phyloP scores from a whole-genome alignment of 208 protist genomes.

The Crithidia sp. region DNA sequence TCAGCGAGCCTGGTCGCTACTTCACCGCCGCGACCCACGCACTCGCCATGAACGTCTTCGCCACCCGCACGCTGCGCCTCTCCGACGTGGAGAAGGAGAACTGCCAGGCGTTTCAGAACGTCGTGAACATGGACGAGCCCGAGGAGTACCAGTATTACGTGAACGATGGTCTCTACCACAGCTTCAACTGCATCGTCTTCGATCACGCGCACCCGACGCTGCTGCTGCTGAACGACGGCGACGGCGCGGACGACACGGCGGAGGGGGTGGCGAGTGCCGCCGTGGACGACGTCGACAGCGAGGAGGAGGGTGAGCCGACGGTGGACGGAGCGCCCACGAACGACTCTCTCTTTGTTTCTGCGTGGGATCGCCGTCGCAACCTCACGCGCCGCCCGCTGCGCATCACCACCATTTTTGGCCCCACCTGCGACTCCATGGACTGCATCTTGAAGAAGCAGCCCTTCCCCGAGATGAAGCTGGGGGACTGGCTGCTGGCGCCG shows the following conservation, averaged over 20 bases:
- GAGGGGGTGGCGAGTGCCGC: neutral
- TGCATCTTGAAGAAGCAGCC: conserved; percentile 68
- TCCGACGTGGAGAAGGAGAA: conserved; percentile 36
- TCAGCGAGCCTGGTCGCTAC: conserved; percentile 86
- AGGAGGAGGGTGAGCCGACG: conserved; percentile 28
- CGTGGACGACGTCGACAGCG: neutral
- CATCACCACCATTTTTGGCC: conserved; percentile 81
- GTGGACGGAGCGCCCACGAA: conserved; percentile 13
- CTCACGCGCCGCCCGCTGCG: conserved; percentile 39
- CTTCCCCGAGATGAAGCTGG: conserved; percentile 78
- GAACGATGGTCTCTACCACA: conserved; percentile 87
- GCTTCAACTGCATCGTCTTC: conserved; percentile 89
- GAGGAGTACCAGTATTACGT: conserved; percentile 83
- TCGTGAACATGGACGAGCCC: conserved; percentile 28
- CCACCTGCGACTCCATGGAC: conserved; percentile 88
- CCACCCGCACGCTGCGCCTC: conserved; percentile 43
- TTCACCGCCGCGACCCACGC: conserved; percentile 75
- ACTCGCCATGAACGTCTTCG: conserved; percentile 74
- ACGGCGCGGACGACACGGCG: conserved; percentile 25
- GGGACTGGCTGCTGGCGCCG: conserved; percentile 81
- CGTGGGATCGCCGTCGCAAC: conserved; percentile 26
- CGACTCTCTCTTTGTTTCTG: conserved; percentile 29
- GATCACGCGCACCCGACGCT: conserved; percentile 72
- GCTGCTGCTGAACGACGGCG: conserved; percentile 47
- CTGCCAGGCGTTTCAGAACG: conserved; percentile 25